Evolutionary conservation across 2,329 filamentous ascomycete genomes (phyloP), one percentile per base, ranked within the genome.

Genomic region (Exserohilum rostratum): DNA sequence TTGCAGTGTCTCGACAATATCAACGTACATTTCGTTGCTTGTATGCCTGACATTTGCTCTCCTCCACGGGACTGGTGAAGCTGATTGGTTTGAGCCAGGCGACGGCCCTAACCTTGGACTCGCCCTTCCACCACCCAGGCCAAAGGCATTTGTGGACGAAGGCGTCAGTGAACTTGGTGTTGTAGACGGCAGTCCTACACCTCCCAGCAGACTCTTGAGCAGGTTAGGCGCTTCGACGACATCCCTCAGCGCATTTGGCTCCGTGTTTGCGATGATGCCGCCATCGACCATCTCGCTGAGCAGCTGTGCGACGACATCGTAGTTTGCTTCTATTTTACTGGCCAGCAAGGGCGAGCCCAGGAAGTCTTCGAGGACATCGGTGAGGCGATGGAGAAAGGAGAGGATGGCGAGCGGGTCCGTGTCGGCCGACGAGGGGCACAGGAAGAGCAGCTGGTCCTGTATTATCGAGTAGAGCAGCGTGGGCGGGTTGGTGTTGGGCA

Each of bases 281-380:
- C 88, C 91, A 80, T 99, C 95, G 73, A 95, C 97, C 90, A 99
- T 96, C 78, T 99, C 95, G 58, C 88, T 91, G 55, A 98, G 82
- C 22, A 99, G 79, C 78, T 99, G 95, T 15, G 93, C 93, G 30
- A 96, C 90, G 25, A 98, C 88, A 85, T 98, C 91, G 77, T 98
- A 98, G 76, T 87, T 92, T 64, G 82, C 84, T 76, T 97, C 92
- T 61, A 99, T 89, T 79, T 95, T 96, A 71, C 84, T 85, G 17
- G 92, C 88, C 53, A 97, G 80, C 44, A 99, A 78, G 12, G 95
- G 95, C 40, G 91, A 87, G 54, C 93, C 93, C 6, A 99, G 82
- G 72, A 97, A 98, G 71, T 97, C 93, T 77, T 98, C 93, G 30
- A 99, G 84, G 11, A 90, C 88, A 81, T 99, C 95, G 70, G 96